A percentile compares a stretch with the other conserved stretches of the same genome.
phyloP scores from a whole-genome alignment of 768 basidiomycete species.

The Boletus bicolor region DNA sequence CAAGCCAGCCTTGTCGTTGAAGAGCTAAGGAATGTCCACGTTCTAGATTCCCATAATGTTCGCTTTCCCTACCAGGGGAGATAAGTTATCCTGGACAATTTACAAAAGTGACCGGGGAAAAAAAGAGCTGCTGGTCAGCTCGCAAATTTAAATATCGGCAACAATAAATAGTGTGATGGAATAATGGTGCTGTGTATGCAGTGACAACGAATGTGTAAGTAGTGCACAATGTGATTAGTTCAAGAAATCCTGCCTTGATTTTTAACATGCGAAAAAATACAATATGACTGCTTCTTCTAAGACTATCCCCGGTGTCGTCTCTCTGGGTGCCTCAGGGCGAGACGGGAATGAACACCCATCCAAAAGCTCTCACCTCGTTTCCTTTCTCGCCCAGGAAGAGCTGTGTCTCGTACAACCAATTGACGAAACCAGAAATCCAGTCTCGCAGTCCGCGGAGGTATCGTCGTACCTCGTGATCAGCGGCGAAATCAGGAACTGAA shows the following conservation, averaged over 20 bases:
- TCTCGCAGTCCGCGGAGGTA: conserved; percentile 54
- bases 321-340: background rate
- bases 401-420: conserved; percentile 65
- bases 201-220: background rate
- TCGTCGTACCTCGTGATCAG: conserved; percentile 27
- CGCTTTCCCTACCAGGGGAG: background rate
- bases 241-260: conserved; percentile 8
- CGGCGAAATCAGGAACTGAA: conserved; percentile 9
- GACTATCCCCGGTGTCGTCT: background rate
- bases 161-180: background rate
- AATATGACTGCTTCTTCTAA: background rate
- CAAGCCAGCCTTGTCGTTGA: background rate
- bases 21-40: background rate
- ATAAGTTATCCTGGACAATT: background rate
- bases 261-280: conserved; percentile 3
- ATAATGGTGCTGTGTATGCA: background rate
- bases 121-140: background rate
- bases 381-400: conserved; percentile 57
- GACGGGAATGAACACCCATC: conserved; percentile 55
- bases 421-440: conserved; percentile 54
- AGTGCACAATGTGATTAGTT: background rate
- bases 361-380: conserved; percentile 54
- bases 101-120: background rate
- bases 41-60: too few relatives aligned
- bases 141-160: background rate